A percentile compares a stretch with the other conserved stretches of the same genome.
Conservation (phyloP, 495 filamentous ascomycete genomes). For the Hyaloscypha bicolor region DNA sequence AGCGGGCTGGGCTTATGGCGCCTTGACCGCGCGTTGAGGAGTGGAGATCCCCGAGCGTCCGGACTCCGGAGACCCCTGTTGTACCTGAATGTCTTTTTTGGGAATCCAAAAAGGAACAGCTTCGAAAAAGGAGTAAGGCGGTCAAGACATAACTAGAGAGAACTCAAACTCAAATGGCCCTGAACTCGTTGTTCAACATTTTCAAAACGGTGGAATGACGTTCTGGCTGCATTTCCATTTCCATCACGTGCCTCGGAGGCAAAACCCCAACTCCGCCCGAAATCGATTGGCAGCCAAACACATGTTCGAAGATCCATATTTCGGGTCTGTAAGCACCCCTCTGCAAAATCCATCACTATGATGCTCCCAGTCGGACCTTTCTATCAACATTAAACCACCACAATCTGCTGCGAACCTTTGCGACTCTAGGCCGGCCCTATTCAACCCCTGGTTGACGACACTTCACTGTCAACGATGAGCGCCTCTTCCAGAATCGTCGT, state of each 20-base stretch:
- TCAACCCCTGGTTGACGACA: conserved; percentile 15
- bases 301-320: conserved; percentile 17
- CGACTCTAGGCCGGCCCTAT: conserved; percentile 4
- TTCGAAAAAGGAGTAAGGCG: not conserved
- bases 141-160: not conserved
- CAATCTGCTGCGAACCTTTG: not conserved
- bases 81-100: no score
- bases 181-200: not conserved
- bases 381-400: conserved; percentile 3
- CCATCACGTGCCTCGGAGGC: not conserved
- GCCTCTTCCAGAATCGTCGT: conserved; percentile 60
- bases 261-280: not conserved
- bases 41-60: not conserved
- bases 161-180: not conserved
- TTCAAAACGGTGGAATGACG: conserved; percentile 1
- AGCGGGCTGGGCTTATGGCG: not conserved
- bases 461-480: conserved; percentile 51
- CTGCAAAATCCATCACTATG: conserved; percentile 18
- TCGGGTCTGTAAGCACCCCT: conserved; percentile 18
- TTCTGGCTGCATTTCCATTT: not conserved
- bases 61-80: no score
- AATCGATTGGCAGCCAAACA: conserved; percentile 14
- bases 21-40: conserved; percentile 2
- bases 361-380: conserved; percentile 19
- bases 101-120: not conserved